Conservation (phyloP, 2,329 filamentous ascomycete genomes). For the Monilinia polystroma region DNA sequence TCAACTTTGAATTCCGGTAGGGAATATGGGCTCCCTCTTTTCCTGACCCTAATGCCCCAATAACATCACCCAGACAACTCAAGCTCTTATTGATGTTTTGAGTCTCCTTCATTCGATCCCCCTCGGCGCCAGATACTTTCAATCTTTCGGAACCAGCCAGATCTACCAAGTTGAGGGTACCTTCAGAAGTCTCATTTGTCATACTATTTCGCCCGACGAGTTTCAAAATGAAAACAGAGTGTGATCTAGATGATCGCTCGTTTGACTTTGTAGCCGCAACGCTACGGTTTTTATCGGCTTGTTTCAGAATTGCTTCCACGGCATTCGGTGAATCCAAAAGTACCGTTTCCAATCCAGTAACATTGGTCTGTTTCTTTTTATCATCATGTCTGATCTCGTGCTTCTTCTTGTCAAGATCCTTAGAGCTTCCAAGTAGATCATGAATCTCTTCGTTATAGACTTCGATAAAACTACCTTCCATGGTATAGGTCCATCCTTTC, state of each 20-base stretch:
- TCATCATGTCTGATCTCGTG: conserved; percentile 89
- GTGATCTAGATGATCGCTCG: conserved; percentile 87
- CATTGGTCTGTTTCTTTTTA: conserved; percentile 73
- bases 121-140: conserved; percentile 82
- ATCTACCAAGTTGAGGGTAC: conserved; percentile 93
- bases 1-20: conserved; percentile 95
- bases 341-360: conserved; percentile 77
- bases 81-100: conserved; percentile 97
- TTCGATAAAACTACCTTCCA: conserved; percentile 94
- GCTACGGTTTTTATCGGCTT: conserved; percentile 81
- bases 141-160: conserved; percentile 89
- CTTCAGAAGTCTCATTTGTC: conserved; percentile 82
- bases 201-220: conserved; percentile 63
- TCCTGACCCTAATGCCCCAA: conserved; percentile 83
- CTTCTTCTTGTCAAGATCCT: conserved; percentile 74
- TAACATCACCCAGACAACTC: conserved; percentile 89
- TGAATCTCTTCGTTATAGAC: conserved; percentile 98
- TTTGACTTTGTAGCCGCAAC: conserved; percentile 98
- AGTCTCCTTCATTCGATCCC: conserved; percentile 86
- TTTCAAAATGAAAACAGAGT: conserved; percentile 95
- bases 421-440: conserved; percentile 74
- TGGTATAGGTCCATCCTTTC: conserved; percentile 91
- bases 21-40: conserved; percentile 78
- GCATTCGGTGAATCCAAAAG: conserved; percentile 74
- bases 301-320: conserved; percentile 75